Evolutionary conservation across 371 early-diverging fungal genomes (phyloP).

Genomic region (Cokeromyces recurvatus): DNA sequence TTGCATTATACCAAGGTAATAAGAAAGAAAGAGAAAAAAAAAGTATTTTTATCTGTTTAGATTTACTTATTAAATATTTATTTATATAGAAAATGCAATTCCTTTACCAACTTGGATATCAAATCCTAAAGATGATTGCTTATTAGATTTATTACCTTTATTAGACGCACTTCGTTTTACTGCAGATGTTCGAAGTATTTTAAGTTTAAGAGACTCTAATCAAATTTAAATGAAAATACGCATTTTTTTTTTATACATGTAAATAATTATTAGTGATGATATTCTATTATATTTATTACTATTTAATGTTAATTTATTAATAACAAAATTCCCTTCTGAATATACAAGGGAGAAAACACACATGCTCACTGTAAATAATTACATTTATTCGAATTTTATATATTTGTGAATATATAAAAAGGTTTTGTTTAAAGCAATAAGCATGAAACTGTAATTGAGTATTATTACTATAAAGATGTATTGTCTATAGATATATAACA

Average conservation of each 20-base stretch:
- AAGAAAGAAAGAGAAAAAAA: not conserved
- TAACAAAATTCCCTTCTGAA: not conserved
- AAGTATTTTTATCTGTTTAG: not conserved
- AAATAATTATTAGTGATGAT: too few relatives aligned
- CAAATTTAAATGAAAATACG: not conserved
- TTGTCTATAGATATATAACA: too few relatives aligned
- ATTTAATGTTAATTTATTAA: too few relatives aligned
- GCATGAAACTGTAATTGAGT: too few relatives aligned
- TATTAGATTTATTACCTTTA: conserved; percentile 79
- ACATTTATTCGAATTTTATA: too few relatives aligned
- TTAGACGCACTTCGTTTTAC: conserved; percentile 80
- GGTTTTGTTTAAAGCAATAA: too few relatives aligned
- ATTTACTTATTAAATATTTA: not conserved
- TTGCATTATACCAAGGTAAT: conserved; percentile 75
- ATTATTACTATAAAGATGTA: too few relatives aligned
- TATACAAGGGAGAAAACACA: too few relatives aligned
- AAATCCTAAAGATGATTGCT: conserved; percentile 74
- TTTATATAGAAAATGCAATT: conserved; percentile 80
- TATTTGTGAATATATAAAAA: too few relatives aligned
- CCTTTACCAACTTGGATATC: conserved; percentile 79
- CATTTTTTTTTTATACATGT: not conserved
- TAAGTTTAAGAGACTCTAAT: conserved; percentile 15
- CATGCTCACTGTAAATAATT: too few relatives aligned
- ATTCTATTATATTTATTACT: too few relatives aligned
- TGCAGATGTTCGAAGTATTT: conserved; percentile 73